Evolutionary conservation across 495 filamentous ascomycete genomes (phyloP), one percentile per base, ranked within the genome.

Genomic region (Podospora pseudoanserina): DNA sequence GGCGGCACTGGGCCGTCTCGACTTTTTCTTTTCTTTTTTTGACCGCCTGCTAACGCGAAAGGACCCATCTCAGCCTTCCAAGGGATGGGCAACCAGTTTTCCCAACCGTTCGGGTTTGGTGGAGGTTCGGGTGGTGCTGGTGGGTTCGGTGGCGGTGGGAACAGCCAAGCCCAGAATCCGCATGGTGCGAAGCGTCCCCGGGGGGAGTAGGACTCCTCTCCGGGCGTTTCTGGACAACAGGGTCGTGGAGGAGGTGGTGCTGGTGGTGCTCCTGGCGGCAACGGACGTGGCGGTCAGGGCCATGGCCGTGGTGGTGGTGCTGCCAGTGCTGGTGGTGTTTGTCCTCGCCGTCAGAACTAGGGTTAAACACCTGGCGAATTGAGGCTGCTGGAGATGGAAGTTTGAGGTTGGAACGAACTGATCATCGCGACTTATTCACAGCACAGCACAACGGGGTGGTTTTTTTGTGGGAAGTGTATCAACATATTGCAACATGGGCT

Each of bases 171-270:
- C 70, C 91, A 91, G 87, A 95, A 96, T 72, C 92, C 92, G 0
- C 92, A 96, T 70, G 91, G 91, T 30, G 87, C 90, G 9, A 96
- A 96, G 77, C 85, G 91, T 66, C 89, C 89, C 67, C 86, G 91
- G 64, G 74, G 75, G 19, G 78, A 80, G 71, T 80, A 79, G 75
- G 64, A 58, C 39, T 26, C n/a, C 18, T 34, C 61, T 62, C 63
- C 19, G 58, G 39, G 18, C 15, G 23, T 4, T 54, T 20, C 18
- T 60, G 57, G 64, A n/a, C 49, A 58, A 5, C n/a, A 26, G 23
- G 55, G 55, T 23, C 23, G 23, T 58, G n/a, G 5, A 7, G 13
- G n/a, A 11, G 55, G 55, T 5, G 18, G 55, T 26, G 55, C 1
- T 26, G 23, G 11, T 26, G 13, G 54, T 56, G 19, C 15, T 20